A percentile compares a stretch with the other conserved stretches of the same genome.
These are phyloP conservation scores for Coriaria nepalensis DNA, from an alignment of 306 rosid species.

Conservation along the genomic window DNA sequence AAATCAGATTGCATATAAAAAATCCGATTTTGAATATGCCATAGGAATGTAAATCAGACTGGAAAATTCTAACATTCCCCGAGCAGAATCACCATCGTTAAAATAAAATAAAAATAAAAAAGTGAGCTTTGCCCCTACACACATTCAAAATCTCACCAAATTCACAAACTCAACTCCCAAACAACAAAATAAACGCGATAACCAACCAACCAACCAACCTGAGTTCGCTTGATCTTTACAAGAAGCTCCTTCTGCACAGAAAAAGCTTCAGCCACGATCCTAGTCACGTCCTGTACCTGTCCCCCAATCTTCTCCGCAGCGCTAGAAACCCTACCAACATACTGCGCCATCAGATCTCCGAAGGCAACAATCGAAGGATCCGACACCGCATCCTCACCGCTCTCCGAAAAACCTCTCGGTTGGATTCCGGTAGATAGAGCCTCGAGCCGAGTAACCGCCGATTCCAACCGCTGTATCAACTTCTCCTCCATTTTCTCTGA, in stretches of 20 bases:
- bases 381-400: constrained; percentile 15
- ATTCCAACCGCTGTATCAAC: constrained; percentile 64
- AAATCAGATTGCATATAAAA: too few species aligned
- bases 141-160: neutral
- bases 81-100: neutral
- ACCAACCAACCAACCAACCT: constrained; percentile 31
- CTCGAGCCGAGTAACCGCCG: constrained; percentile 73
- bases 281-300: constrained; percentile 43
- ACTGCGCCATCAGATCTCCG: constrained; percentile 42
- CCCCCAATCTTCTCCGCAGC: constrained; percentile 88
- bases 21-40: too few species aligned
- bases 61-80: neutral
- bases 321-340: constrained; percentile 30
- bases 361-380: constrained; percentile 66
- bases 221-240: constrained; percentile 44
- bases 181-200: neutral
- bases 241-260: constrained; percentile 56
- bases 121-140: neutral
- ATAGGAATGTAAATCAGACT: too few species aligned
- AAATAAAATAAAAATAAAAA: too few species aligned
- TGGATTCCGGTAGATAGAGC: constrained; percentile 32
- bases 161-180: neutral
- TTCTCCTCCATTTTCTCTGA: constrained; percentile 51
- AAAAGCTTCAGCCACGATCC: constrained; percentile 52
- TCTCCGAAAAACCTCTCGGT: constrained; percentile 11